Evolutionary conservation across 306 rosid genomes (phyloP).

Genomic region (Purshia tridentata): DNA sequence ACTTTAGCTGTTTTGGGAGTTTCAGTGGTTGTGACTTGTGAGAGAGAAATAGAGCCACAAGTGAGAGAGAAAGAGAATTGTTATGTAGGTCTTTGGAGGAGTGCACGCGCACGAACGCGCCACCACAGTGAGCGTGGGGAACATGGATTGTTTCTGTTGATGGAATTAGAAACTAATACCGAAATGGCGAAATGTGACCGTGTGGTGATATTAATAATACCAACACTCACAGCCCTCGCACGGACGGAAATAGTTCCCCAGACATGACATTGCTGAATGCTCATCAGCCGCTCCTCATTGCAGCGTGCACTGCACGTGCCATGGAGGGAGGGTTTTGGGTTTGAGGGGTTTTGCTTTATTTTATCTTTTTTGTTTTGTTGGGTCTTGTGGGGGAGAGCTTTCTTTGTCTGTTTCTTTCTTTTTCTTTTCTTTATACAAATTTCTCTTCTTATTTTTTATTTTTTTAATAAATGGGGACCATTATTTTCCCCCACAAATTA

Average conservation of each 20-base stretch:
- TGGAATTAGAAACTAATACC: constrained; percentile 30
- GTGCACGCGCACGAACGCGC: constrained; percentile 41
- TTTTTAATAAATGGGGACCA: background rate
- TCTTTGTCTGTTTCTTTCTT: constrained; percentile 46
- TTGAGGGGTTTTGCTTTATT: constrained; percentile 2
- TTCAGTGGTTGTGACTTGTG: constrained; percentile 22
- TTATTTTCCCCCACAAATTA: background rate
- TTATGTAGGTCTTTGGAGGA: constrained; percentile 5
- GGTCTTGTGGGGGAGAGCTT: constrained; percentile 50
- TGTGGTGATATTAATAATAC: background rate
- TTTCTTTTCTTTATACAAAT: constrained; percentile 20
- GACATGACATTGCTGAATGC: too few species aligned
- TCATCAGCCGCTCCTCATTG: constrained; percentile 49
- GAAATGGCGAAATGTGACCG: background rate
- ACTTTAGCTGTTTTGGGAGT: constrained; percentile 22
- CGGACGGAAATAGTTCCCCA: constrained; percentile 36
- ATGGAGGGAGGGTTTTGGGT: background rate
- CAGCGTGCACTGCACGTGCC: constrained; percentile 49
- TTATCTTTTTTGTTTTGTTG: constrained; percentile 30
- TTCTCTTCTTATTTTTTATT: background rate
- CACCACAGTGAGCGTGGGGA: constrained; percentile 45
- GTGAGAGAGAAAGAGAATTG: constrained; percentile 23
- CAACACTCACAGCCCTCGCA: constrained; percentile 33
- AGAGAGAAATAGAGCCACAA: background rate
- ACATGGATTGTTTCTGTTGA: constrained; percentile 16